Conservation (phyloP, 176 grass and related monocot genomes). For the Cenchrus americanus region DNA sequence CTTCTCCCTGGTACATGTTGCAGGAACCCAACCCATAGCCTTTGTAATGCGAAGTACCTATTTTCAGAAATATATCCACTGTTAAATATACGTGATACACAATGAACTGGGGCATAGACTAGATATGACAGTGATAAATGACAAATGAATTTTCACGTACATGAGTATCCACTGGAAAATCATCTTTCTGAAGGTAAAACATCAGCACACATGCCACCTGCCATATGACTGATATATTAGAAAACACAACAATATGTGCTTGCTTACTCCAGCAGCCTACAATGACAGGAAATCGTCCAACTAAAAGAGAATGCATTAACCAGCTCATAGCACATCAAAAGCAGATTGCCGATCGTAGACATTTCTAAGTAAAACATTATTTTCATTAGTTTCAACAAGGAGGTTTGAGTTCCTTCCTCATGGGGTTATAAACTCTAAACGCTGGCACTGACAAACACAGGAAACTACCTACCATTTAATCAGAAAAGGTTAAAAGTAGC, state of each 20-base stretch:
- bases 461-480: constrained; percentile 2
- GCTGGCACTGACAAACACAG: background rate
- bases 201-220: constrained; percentile 90
- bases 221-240: constrained; percentile 26
- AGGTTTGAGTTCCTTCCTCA: background rate
- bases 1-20: constrained; percentile 66
- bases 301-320: constrained; percentile 1
- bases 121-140: background rate
- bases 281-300: background rate
- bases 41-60: constrained; percentile 92
- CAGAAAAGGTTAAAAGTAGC: background rate
- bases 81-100: constrained; percentile 18
- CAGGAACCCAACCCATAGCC: constrained; percentile 74
- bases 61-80: constrained; percentile 36
- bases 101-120: background rate
- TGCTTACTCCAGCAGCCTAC: constrained; percentile 21
- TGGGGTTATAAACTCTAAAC: constrained; percentile 5
- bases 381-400: constrained; percentile 28
- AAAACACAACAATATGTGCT: constrained; percentile 16
- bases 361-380: constrained; percentile 3
- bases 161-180: constrained; percentile 96
- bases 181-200: constrained; percentile 91
- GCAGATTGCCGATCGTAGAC: constrained; percentile 2
- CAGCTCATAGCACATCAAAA: background rate
- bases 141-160: constrained; percentile 45